A percentile compares a stretch with the other conserved stretches of the same genome.
Conservation (phyloP, 495 filamentous ascomycete genomes). For the Neurospora sp. region DNA sequence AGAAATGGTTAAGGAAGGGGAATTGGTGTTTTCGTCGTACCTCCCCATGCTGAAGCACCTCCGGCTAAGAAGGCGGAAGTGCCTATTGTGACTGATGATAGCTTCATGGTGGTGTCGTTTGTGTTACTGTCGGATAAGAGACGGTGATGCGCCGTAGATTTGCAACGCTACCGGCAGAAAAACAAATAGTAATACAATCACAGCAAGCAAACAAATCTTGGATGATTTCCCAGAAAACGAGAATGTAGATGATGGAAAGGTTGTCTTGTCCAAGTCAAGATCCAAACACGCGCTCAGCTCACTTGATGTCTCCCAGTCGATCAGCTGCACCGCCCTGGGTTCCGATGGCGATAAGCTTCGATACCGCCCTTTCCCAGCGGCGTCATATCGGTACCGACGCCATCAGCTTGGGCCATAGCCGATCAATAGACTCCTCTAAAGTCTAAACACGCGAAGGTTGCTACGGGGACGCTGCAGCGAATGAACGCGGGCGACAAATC, state of each 20-base stretch:
- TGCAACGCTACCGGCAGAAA: not conserved
- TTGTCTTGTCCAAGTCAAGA: not conserved
- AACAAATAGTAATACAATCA: not conserved
- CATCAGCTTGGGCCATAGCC: not conserved
- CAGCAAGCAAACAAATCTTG: not conserved
- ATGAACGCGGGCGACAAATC: not conserved
- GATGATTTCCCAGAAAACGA: not conserved
- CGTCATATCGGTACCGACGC: not conserved
- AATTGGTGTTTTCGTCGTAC: slow-evolving; percentile 5
- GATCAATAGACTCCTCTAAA: not conserved
- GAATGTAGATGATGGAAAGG: not conserved
- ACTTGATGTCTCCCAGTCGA: not conserved
- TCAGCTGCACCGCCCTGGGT: not conserved
- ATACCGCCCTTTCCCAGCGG: not conserved
- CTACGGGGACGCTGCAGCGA: not conserved
- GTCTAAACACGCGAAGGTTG: not conserved
- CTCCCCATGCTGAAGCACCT: slow-evolving; percentile 19
- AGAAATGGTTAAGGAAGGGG: not conserved
- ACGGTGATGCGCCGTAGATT: not conserved
- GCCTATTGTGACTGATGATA: slow-evolving; percentile 12
- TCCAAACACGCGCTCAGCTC: not conserved
- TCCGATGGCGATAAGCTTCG: not conserved
- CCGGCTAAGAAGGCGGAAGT: slow-evolving; percentile 10
- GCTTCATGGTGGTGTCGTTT: slow-evolving; percentile 13
- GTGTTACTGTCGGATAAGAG: not conserved